These are phyloP conservation scores for Kingdonia uniflora DNA, from an alignment of 164 flowering plant species.

Conservation along the genomic window DNA sequence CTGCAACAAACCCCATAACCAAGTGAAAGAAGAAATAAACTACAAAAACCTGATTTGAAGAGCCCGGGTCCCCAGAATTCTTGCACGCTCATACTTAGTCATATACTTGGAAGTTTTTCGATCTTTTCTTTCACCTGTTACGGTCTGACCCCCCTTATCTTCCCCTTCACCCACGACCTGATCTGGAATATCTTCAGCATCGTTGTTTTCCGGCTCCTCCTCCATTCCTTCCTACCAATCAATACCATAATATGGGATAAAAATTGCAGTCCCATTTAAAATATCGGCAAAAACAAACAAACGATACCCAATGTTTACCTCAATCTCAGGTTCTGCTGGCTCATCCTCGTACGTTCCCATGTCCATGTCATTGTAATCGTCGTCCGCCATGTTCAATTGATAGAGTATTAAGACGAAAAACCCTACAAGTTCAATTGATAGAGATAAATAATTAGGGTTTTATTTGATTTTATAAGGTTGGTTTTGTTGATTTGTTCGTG, in stretches of 20 bases:
- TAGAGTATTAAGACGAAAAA: no score
- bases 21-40: background rate
- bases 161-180: conserved; percentile 27
- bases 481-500: no score
- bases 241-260: background rate
- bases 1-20: no score
- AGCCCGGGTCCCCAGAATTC: conserved; percentile 58
- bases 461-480: no score
- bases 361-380: no score
- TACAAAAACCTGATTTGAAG: conserved; percentile 52
- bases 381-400: no score
- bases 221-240: conserved; percentile 40
- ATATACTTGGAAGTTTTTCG: conserved; percentile 53
- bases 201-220: conserved; percentile 28
- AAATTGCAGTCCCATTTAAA: no score
- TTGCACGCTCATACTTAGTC: conserved; percentile 62
- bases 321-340: conserved; percentile 74
- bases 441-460: no score
- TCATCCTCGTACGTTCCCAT: conserved; percentile 80
- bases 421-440: no score
- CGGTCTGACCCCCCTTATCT: conserved; percentile 29
- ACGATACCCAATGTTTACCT: conserved; percentile 24
- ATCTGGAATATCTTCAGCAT: conserved; percentile 39
- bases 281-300: background rate
- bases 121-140: conserved; percentile 20